These are phyloP conservation scores for Metrosideros polymorpha DNA, from an alignment of 441 rosid species.

Conservation along the genomic window DNA sequence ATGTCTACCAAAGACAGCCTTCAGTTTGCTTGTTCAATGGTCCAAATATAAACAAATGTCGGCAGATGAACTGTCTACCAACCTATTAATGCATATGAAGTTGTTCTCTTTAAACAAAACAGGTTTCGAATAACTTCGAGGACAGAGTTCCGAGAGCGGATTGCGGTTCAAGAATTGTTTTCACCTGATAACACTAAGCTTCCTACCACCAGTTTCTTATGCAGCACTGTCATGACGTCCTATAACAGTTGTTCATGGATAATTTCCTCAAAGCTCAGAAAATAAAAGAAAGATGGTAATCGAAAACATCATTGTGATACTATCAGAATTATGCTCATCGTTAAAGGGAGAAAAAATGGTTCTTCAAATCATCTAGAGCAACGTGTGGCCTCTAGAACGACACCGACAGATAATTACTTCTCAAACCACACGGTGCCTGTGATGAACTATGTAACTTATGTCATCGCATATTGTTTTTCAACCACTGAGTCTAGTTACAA, in stretches of 20 bases:
- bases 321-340: background rate
- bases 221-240: background rate
- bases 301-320: fast-evolving
- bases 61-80: background rate
- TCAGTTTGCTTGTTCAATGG: background rate
- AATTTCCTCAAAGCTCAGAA: background rate
- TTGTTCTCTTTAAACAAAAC: background rate
- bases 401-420: background rate
- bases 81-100: background rate
- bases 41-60: background rate
- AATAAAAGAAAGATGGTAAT: background rate
- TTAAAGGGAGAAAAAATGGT: background rate
- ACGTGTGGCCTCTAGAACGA: background rate
- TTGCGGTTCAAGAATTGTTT: background rate
- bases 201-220: background rate
- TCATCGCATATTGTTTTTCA: background rate
- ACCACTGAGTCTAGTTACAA: background rate
- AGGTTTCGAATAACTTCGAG: background rate
- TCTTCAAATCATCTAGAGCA: background rate
- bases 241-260: background rate
- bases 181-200: background rate
- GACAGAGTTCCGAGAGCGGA: background rate
- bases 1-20: background rate
- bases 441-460: background rate
- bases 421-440: background rate